A percentile compares a stretch with the other conserved stretches of the same genome.
phyloP scores from a whole-genome alignment of 768 basidiomycete species.

The Suillus weaverae region DNA sequence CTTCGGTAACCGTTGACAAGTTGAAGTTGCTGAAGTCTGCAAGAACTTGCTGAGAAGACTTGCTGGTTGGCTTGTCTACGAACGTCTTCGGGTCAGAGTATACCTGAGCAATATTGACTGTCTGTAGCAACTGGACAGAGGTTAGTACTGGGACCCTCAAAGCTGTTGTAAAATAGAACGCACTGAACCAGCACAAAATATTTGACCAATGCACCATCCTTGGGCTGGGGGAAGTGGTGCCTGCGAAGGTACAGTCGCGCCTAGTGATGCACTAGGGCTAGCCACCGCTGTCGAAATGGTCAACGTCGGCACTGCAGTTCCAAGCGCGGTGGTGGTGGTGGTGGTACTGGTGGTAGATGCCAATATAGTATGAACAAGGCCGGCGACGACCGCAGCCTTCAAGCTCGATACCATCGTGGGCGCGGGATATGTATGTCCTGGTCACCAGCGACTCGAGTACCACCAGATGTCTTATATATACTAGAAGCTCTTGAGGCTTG shows the following conservation, averaged over 20 bases:
- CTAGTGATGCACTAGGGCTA: constrained; percentile 56
- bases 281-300: constrained; percentile 63
- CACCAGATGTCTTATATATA: background rate
- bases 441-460: background rate
- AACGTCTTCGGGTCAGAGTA: constrained; percentile 86
- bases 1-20: constrained; percentile 52
- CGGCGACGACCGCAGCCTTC: constrained; percentile 15
- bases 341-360: constrained; percentile 19
- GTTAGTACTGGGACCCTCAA: background rate
- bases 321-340: constrained; percentile 9
- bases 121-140: constrained; percentile 69
- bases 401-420: constrained; percentile 31
- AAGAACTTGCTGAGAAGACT: constrained; percentile 63
- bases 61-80: constrained; percentile 84
- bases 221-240: constrained; percentile 64
- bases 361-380: constrained; percentile 13
- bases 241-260: constrained; percentile 62
- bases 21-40: constrained; percentile 56
- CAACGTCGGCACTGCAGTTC: constrained; percentile 32
- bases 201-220: constrained; percentile 72
- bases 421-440: background rate
- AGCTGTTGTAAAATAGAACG: constrained; percentile 19
- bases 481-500: background rate
- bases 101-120: constrained; percentile 74
- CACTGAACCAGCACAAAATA: constrained; percentile 81